These are phyloP conservation scores for Penicillium freii DNA, from an alignment of 2,329 filamentous ascomycete genomes.

Conservation along the genomic window DNA sequence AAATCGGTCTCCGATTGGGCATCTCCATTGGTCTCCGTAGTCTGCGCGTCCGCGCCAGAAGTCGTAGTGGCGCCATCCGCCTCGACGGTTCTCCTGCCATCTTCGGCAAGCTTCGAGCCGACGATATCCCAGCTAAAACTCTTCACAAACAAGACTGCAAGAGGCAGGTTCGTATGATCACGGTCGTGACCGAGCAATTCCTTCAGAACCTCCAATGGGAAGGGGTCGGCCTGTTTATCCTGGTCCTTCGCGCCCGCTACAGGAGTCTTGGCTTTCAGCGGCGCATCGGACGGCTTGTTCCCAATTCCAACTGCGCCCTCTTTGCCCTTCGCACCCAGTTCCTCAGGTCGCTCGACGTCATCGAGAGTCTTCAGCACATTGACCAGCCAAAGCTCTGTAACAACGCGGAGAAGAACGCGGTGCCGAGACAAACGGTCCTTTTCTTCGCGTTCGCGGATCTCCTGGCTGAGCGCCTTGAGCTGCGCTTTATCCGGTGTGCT, in stretches of 20 bases:
- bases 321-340: slow-evolving; percentile 55
- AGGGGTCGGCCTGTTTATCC: slow-evolving; percentile 75
- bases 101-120: slow-evolving; percentile 69
- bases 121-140: slow-evolving; percentile 94
- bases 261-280: slow-evolving; percentile 63
- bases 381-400: slow-evolving; percentile 94
- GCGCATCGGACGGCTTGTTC: slow-evolving; percentile 52
- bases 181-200: slow-evolving; percentile 91
- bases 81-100: slow-evolving; percentile 79
- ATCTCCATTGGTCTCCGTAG: slow-evolving; percentile 45
- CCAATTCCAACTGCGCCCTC: slow-evolving; percentile 45
- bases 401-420: slow-evolving; percentile 79
- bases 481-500: slow-evolving; percentile 83
- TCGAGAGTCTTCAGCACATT: slow-evolving; percentile 80
- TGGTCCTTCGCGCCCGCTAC: slow-evolving; percentile 54
- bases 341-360: slow-evolving; percentile 64
- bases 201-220: slow-evolving; percentile 95
- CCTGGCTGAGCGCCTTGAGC: slow-evolving; percentile 73
- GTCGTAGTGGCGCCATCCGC: slow-evolving; percentile 69
- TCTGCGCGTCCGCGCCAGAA: slow-evolving; percentile 49
- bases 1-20: slow-evolving; percentile 59
- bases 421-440: slow-evolving; percentile 88
- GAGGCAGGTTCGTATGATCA: slow-evolving; percentile 84
- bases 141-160: slow-evolving; percentile 94
- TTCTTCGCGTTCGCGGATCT: slow-evolving; percentile 90